Base-by-base conservation (phyloP, 1,139 yeast genomes). In the Arxiozyma bovina region DNA sequence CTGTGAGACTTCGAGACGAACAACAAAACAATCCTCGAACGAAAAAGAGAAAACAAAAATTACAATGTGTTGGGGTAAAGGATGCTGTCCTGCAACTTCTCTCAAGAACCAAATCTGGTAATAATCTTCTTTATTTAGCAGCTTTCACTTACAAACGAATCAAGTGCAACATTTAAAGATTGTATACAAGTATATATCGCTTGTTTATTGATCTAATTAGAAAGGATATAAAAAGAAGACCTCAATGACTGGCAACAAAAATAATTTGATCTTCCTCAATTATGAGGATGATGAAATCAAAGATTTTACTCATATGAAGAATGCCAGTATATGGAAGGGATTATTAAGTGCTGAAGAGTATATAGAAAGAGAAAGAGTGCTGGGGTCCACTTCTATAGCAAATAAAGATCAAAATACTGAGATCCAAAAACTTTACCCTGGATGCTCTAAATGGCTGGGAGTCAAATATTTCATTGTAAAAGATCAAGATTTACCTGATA, bases 241-340 rank as follows among this genome's bases (percentile, higher is more conserved):
- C 11, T 8, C 12, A 15, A 34, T 15, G 40, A 15, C 40, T 34
- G 4, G 4, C 4, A 15, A 34, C n/a, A 34, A 34, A 6, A 34
- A 34, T 15, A 34, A 46, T 25, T 46, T 34, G 17, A 27, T 18
- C 21, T 65, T 67, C 42, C 63, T 61, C 52, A 55, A 54, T 38
- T 55, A 56, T 18, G 53, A 60, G 0, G 82, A 79, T 55, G 67
- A 69, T 17, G 76, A 75, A 40, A 64, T 73, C 41, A 76, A 81
- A 51, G 71, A 75, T 48, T 75, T 70, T 63, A 81, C 87, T 41
- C 79, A 75, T 54, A 40, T 62, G 22, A 74, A 76, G 56, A 82
- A 82, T 65, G 72, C 79, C 4, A 71, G 57, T 1, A 70, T 76
- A 3, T 86, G 93, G 93, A 63, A 60, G 49, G 81, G 80, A 20